Base-by-base conservation (phyloP, 2,329 filamentous ascomycete species). In the Sarocladium oryzae region DNA sequence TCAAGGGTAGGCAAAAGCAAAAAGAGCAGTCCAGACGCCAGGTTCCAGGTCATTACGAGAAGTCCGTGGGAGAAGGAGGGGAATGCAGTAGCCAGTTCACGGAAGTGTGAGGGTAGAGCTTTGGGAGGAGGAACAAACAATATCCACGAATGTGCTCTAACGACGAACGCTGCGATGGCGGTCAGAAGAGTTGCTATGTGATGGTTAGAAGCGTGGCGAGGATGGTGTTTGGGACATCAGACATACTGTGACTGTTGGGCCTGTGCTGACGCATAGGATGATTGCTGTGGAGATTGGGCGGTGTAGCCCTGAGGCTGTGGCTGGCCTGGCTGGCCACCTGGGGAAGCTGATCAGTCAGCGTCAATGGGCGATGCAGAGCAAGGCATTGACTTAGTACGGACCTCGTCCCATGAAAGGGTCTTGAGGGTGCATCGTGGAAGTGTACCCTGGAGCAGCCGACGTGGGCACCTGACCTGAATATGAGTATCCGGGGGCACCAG, bases 341-440 rank as follows among this genome's bases (percentile, higher is more conserved):
- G 70, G 62, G 74, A 76, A 62, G 72, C 74, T 77, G 77, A 63
- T 74, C 64, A 70, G 73, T 75, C 66, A 74, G 69, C 73, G 24
- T 32, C 24, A 35, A 23, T 24, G 11, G 30, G 23, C 16, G 20
- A 45, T 20, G 46, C 32, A 55, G 55, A 50, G 55, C 57, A 55
- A 56, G 53, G 55, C 53, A 61, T 60, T 59, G 63, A 66, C 59
- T 57, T 62, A 56, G 69, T 77, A 83, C 76, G 75, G 75, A 79
- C 80, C 78, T 73, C 79, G 79, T 69, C 77, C 77, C 58, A 77
- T 79, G 56, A 75, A 74, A 41, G 77, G 69, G 63, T 81, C 78
- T 62, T 69, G 63, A 54, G 76, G 70, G 60, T 76, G 76, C 57
- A 69, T 68, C 40, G 68, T 61, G 50, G 64, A 59, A 55, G 70